A percentile compares a stretch with the other conserved stretches of the same genome.
Conservation (phyloP, 306 rosid genomes). For the Luffa aegyptiaca region DNA sequence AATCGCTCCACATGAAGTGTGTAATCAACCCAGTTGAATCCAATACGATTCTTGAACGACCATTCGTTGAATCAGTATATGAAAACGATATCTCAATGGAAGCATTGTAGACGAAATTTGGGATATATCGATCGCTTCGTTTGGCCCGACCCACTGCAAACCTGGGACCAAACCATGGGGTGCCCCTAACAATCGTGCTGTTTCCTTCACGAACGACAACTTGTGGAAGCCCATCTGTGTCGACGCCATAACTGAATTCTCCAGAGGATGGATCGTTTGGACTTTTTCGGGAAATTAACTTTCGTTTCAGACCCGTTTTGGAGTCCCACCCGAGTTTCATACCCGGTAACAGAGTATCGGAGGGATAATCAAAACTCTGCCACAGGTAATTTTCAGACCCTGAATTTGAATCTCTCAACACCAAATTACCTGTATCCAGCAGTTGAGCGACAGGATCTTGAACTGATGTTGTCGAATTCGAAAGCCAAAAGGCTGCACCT, state of each 20-base stretch:
- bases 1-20: conserved; percentile 29
- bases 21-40: conserved; percentile 20
- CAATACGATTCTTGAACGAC: conserved; percentile 28
- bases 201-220: conserved; percentile 22
- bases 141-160: no score
- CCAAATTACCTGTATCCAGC: conserved; percentile 36
- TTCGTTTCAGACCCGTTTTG: conserved; percentile 29
- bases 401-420: conserved; percentile 17
- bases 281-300: conserved; percentile 32
- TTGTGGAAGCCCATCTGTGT: conserved; percentile 33
- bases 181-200: conserved; percentile 24
- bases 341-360: conserved; percentile 33
- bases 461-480: conserved; percentile 17
- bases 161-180: no score
- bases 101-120: conserved; percentile 8
- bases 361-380: conserved; percentile 52
- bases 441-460: conserved; percentile 20
- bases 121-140: conserved; percentile 26
- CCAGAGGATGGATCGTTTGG: conserved; percentile 27
- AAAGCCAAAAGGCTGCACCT: conserved; percentile 20
- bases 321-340: conserved; percentile 42
- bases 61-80: conserved; percentile 21
- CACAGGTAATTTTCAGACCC: conserved; percentile 16
- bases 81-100: conserved; percentile 25
- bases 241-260: conserved; percentile 29